Evolutionary conservation across 148 eudicot species (phyloP).

Genomic region (Dysphania ambrosioides): DNA sequence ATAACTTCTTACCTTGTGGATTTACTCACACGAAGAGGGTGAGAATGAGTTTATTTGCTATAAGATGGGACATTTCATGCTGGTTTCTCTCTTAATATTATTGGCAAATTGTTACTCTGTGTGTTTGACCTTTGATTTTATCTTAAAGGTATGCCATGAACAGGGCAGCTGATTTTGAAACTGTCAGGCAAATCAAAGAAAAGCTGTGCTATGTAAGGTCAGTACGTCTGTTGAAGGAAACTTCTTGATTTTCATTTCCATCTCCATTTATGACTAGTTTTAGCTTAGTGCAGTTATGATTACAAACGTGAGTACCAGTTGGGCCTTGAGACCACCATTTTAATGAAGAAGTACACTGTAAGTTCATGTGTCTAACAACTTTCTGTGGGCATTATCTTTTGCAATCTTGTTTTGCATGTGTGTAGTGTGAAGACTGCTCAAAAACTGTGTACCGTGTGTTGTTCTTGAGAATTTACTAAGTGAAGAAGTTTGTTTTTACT

Average conservation of each 20-base stretch:
- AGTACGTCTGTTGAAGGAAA: slow-evolving; percentile 8
- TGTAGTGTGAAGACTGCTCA: not conserved
- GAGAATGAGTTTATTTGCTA: slow-evolving; percentile 32
- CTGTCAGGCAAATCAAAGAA: slow-evolving; percentile 94
- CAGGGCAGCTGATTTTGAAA: slow-evolving; percentile 89
- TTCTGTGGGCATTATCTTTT: not conserved
- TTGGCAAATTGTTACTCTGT: not conserved
- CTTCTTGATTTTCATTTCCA: not conserved
- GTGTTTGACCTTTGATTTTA: slow-evolving; percentile 15
- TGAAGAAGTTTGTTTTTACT: too few relatives aligned
- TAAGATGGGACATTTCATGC: slow-evolving; percentile 14
- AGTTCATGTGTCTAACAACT: slow-evolving; percentile 33
- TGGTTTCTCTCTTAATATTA: slow-evolving; percentile 14
- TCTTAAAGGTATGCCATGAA: slow-evolving; percentile 91
- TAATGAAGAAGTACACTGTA: slow-evolving; percentile 93
- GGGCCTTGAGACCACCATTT: slow-evolving; percentile 98
- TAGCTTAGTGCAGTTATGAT: slow-evolving; percentile 67
- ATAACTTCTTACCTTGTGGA: slow-evolving; percentile 95
- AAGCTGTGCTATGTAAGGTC: slow-evolving; percentile 96
- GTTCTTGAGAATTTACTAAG: too few relatives aligned
- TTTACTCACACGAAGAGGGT: slow-evolving; percentile 95
- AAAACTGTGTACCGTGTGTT: not conserved
- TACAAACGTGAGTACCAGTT: slow-evolving; percentile 95
- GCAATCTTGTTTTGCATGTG: not conserved
- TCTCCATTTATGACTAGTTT: slow-evolving; percentile 23